These are phyloP conservation scores for Solanum dulcamara DNA, from an alignment of 257 asterid genomes.

Conservation along the genomic window DNA sequence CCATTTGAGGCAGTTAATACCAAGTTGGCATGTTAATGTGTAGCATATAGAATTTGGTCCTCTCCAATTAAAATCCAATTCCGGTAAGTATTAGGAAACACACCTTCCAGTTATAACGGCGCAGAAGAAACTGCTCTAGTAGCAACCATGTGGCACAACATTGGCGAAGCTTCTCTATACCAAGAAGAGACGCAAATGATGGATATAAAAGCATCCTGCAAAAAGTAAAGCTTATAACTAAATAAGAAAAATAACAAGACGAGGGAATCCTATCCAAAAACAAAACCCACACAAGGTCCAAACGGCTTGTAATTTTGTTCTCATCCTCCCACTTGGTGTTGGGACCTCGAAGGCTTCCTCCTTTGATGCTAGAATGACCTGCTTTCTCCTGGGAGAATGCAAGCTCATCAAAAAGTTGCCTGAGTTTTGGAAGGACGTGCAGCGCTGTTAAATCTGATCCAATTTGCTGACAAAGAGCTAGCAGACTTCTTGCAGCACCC, in stretches of 20 bases:
- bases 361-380: conserved; percentile 19
- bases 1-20: not conserved
- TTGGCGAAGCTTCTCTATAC: conserved; percentile 95
- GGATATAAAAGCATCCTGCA: conserved; percentile 83
- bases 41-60: not conserved
- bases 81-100: not conserved
- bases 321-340: conserved; percentile 29
- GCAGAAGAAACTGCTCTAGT: conserved; percentile 87
- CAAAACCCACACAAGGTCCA: conserved; percentile 73
- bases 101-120: conserved; percentile 87
- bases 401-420: conserved; percentile 68
- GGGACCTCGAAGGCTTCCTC: conserved; percentile 28
- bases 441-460: conserved; percentile 74
- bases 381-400: conserved; percentile 67
- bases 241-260: not conserved
- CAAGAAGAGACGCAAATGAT: conserved; percentile 81
- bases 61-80: not conserved
- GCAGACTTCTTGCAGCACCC: conserved; percentile 70
- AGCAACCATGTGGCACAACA: conserved; percentile 92
- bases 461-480: conserved; percentile 74
- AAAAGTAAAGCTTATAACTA: conserved; percentile 1
- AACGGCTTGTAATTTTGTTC: conserved; percentile 43
- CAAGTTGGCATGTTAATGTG: not conserved
- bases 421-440: conserved; percentile 80
- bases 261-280: not conserved